Base-by-base conservation (phyloP, 2,329 filamentous ascomycete species). In the Botrytis squamosa region DNA sequence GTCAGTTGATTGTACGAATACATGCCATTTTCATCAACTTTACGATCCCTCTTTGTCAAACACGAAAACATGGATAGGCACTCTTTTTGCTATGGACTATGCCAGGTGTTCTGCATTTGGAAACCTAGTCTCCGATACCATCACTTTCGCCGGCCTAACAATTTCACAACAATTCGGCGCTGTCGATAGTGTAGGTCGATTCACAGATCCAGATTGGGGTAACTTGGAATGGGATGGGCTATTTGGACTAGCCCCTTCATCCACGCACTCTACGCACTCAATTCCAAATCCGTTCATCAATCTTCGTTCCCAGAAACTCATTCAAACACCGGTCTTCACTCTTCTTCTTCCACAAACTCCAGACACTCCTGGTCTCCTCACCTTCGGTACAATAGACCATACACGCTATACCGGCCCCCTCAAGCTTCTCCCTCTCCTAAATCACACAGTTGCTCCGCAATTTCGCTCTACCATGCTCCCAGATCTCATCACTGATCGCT, bases 191-290 rank as follows among this genome's bases (percentile, higher is more conserved):
- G 44, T 72, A 20, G 25, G 36, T 12, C 62, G 46, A 4, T 69
- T 60, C n/a, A 60, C 52, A 16, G 64, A 72, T n/a, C 16, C 52
- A 7, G 71, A 72, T 8, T 72, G 71, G 71, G 71, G 71, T n/a
- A 68, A 68, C 7, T 1, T 69, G 10, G 63, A 72, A 60, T 72
- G 71, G 71, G 63, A 72, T 60, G 71, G 71, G 10, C 29, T 72
- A 46, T 18, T 72, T 9, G 71, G 71, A 49, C 22, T 72, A 49
- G 52, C 49, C 4, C 40, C 63, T 20, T 38, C 63, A 52, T 68
- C 71, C 9, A 22, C 29, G 12, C 25, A 59, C 29, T 72, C 71
- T n/a, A 16, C 63, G 14, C 44, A 59, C 12, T 57, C 46, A 20
- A 72, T 67, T 49, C 14, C 25, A 0, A 69, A 69, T 52, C 71